Conservation (phyloP, 768 basidiomycete genomes). For the Mycena vitilis region DNA sequence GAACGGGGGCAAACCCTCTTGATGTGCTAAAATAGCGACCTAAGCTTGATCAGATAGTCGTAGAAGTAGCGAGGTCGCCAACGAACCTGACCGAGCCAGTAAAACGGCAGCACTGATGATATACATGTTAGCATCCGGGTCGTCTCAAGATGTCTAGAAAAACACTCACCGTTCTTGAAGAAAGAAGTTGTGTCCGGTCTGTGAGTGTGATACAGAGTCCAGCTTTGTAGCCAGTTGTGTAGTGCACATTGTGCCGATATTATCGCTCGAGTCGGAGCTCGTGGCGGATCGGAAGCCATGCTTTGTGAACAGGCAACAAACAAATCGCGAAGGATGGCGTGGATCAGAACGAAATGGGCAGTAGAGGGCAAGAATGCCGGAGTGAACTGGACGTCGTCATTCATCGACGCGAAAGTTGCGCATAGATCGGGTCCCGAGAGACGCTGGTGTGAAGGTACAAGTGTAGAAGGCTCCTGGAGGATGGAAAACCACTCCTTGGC, state of each 20-base stretch:
- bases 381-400: conserved; percentile 42
- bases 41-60: conserved; percentile 40
- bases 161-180: conserved; percentile 47
- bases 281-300: not conserved
- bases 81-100: conserved; percentile 61
- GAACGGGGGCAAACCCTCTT: conserved; percentile 66
- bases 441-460: conserved; percentile 30
- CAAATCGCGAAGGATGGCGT: conserved; percentile 53
- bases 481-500: conserved; percentile 61
- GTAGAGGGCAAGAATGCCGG: conserved; percentile 49
- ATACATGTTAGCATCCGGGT: too few species aligned
- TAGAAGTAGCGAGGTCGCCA: not conserved
- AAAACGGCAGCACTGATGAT: conserved; percentile 59
- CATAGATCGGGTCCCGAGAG: conserved; percentile 11
- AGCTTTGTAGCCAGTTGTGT: conserved; percentile 71
- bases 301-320: conserved; percentile 27
- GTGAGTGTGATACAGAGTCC: conserved; percentile 55
- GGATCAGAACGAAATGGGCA: conserved; percentile 58
- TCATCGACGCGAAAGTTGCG: conserved; percentile 44
- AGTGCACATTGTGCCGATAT: conserved; percentile 61
- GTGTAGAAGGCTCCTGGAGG: conserved; percentile 50
- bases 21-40: conserved; percentile 62
- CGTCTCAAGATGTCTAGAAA: too few species aligned
- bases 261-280: conserved; percentile 24
- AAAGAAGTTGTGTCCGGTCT: conserved; percentile 47